A percentile compares a stretch with the other conserved stretches of the same genome.
Conservation (phyloP, 2,329 filamentous ascomycete species). For the Daldinia eschscholtzii region DNA sequence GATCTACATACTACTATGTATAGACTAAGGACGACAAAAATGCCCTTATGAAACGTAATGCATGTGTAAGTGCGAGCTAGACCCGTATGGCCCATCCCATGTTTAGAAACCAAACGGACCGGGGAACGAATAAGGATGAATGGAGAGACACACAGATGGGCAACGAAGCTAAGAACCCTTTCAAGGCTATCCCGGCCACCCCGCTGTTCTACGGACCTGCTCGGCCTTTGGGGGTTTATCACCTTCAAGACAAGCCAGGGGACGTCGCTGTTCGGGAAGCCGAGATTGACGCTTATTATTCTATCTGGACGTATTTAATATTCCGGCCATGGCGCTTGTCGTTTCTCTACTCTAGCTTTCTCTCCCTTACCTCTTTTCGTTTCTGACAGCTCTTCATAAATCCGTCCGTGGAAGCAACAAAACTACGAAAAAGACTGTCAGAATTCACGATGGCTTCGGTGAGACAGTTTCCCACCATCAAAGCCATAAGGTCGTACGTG, state of each 20-base stretch:
- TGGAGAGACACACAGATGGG: not conserved
- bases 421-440: not conserved
- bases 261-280: slow-evolving; percentile 38
- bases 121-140: slow-evolving; percentile 20
- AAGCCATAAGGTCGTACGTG: slow-evolving; percentile 78
- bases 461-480: slow-evolving; percentile 78
- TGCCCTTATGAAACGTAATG: slow-evolving; percentile 35
- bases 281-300: slow-evolving; percentile 38
- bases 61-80: slow-evolving; percentile 27
- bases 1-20: slow-evolving; percentile 23
- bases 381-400: not conserved
- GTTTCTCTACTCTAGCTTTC: slow-evolving; percentile 19
- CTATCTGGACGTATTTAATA: slow-evolving; percentile 36
- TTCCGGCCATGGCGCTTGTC: slow-evolving; percentile 25
- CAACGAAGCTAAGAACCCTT: slow-evolving; percentile 33
- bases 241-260: slow-evolving; percentile 9
- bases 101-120: slow-evolving; percentile 10
- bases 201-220: slow-evolving; percentile 26
- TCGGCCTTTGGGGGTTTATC: slow-evolving; percentile 33
- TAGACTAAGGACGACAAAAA: slow-evolving; percentile 26
- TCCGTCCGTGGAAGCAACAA: not conserved
- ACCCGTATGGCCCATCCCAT: slow-evolving; percentile 14
- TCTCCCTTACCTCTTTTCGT: slow-evolving; percentile 1
- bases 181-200: slow-evolving; percentile 30
- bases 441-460: slow-evolving; percentile 60